phyloP scores from a whole-genome alignment of 495 filamentous ascomycete species.

The Xylaria longipes region DNA sequence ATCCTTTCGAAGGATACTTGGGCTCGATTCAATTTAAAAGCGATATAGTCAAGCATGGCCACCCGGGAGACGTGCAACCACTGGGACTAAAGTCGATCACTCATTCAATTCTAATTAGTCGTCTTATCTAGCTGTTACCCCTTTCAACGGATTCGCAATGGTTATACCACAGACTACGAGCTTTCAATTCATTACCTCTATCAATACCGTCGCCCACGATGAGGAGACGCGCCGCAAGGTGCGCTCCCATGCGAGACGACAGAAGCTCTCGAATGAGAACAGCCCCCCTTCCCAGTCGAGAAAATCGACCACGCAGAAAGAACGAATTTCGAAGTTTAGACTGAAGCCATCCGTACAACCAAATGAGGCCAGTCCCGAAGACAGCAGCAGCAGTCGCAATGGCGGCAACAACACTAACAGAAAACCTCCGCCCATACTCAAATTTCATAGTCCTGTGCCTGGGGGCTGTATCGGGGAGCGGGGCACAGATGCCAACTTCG shows the following conservation, averaged over 20 bases:
- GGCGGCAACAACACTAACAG: neutral
- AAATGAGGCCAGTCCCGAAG: neutral
- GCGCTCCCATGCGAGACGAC: constrained; percentile 39
- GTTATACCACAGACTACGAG: constrained; percentile 27
- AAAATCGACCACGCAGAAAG: constrained; percentile 37
- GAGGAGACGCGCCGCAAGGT: constrained; percentile 42
- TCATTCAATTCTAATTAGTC: neutral
- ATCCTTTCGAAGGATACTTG: neutral
- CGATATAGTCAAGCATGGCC: constrained; percentile 6
- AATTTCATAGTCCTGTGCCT: neutral
- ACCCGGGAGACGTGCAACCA: neutral
- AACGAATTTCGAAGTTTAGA: constrained; percentile 41
- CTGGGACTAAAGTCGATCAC: neutral
- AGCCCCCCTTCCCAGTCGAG: constrained; percentile 32
- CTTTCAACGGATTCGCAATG: constrained; percentile 17
- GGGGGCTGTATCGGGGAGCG: neutral
- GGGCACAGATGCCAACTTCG: constrained; percentile 15
- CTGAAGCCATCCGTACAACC: constrained; percentile 31
- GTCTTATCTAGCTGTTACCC: neutral
- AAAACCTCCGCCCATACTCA: constrained; percentile 9
- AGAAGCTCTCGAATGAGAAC: constrained; percentile 37
- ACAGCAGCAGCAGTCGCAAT: constrained; percentile 3
- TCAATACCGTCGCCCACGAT: constrained; percentile 42
- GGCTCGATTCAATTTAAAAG: constrained; percentile 11
- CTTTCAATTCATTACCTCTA: constrained; percentile 44